Conservation (phyloP, 768 basidiomycete species). For the Pholiota microspora region DNA sequence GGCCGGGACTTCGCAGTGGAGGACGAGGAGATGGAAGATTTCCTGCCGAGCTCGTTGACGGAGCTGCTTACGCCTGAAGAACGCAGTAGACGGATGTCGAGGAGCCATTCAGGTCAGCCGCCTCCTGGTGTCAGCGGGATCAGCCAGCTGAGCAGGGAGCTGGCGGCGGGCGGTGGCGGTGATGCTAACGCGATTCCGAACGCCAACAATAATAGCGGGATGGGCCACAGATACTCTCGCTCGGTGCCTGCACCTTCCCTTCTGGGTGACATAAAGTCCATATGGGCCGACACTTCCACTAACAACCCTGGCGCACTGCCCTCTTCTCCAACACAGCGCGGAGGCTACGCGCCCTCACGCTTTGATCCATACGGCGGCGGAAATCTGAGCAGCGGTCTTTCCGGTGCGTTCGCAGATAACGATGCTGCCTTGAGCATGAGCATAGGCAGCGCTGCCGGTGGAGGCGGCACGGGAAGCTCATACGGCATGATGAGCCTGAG, state of each 20-base stretch:
- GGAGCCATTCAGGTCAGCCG: constrained; percentile 55
- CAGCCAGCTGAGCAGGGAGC: constrained; percentile 19
- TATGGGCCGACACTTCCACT: constrained; percentile 66
- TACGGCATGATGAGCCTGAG: constrained; percentile 51
- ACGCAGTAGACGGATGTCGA: constrained; percentile 75
- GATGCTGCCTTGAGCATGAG: constrained; percentile 36
- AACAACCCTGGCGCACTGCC: constrained; percentile 30
- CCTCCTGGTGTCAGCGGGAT: constrained; percentile 1
- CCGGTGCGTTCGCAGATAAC: constrained; percentile 15
- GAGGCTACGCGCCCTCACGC: constrained; percentile 46
- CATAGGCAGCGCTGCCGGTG: constrained; percentile 27
- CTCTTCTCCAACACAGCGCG: constrained; percentile 38
- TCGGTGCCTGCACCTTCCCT: constrained; percentile 80
- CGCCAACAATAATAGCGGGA: constrained; percentile 7
- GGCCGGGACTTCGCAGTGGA: constrained; percentile 48
- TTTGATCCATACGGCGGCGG: constrained; percentile 24
- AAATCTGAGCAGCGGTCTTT: not conserved
- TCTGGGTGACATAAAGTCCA: constrained; percentile 71
- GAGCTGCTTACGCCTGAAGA: constrained; percentile 91
- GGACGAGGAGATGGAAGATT: constrained; percentile 83
- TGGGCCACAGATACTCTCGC: constrained; percentile 74
- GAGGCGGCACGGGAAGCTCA: constrained; percentile 16
- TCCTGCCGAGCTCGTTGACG: constrained; percentile 83
- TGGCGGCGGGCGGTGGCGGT: constrained; percentile 10
- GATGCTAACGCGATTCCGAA: not conserved